A percentile compares a stretch with the other conserved stretches of the same genome.
Evolutionary conservation across 2,329 filamentous ascomycete genomes (phyloP).

Genomic region (Daldinia eschscholtzii): DNA sequence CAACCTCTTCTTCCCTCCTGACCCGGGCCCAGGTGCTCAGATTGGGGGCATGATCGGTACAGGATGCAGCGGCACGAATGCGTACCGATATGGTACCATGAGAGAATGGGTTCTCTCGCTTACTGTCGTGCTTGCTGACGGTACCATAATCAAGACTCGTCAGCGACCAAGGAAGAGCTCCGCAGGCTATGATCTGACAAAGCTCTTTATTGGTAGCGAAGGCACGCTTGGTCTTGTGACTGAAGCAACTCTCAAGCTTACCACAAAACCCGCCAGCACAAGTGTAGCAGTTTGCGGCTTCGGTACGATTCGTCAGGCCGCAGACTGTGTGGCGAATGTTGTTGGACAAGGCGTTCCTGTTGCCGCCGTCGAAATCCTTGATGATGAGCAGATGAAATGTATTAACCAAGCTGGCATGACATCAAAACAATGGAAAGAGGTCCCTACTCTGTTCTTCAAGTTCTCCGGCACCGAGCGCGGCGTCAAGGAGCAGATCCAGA

Average conservation of each 20-base stretch:
- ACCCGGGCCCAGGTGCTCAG: constrained; percentile 85
- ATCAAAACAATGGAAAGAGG: constrained; percentile 70
- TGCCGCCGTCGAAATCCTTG: constrained; percentile 82
- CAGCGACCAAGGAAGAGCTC: constrained; percentile 83
- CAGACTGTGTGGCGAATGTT: constrained; percentile 77
- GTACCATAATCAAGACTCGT: constrained; percentile 82
- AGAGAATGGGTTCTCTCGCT: constrained; percentile 86
- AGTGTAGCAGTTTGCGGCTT: constrained; percentile 74
- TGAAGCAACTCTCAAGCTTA: constrained; percentile 82
- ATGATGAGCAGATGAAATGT: constrained; percentile 79
- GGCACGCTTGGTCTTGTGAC: constrained; percentile 86
- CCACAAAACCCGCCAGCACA: constrained; percentile 78
- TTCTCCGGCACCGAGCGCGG: constrained; percentile 73
- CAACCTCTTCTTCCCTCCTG: constrained; percentile 85
- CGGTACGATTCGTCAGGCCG: constrained; percentile 68
- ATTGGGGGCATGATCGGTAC: constrained; percentile 86
- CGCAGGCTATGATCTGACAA: constrained; percentile 85
- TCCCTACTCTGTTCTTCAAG: constrained; percentile 78
- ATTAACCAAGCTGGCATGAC: constrained; percentile 70
- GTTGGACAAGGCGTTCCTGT: constrained; percentile 80
- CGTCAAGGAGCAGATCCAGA: constrained; percentile 81
- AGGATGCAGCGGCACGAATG: constrained; percentile 78
- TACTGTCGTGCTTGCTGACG: constrained; percentile 85
- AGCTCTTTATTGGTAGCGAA: constrained; percentile 83
- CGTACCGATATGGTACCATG: constrained; percentile 89